These are phyloP conservation scores for Colletotrichum destructivum DNA, from an alignment of 2,329 filamentous ascomycete species.

Conservation along the genomic window DNA sequence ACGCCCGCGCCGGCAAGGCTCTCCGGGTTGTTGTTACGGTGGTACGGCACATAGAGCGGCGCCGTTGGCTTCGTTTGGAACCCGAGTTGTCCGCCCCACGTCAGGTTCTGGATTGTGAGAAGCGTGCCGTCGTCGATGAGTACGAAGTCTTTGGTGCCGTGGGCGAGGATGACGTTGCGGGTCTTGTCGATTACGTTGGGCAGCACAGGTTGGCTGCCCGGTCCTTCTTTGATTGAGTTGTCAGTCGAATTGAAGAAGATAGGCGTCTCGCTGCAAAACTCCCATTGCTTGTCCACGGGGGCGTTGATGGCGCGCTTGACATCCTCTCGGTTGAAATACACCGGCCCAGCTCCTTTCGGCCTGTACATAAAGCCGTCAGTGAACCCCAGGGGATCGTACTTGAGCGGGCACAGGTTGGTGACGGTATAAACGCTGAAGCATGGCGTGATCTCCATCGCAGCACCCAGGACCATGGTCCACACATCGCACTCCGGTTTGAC, in stretches of 20 bases:
- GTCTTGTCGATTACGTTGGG: slow-evolving; percentile 82
- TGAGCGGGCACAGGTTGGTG: slow-evolving; percentile 78
- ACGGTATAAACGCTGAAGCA: slow-evolving; percentile 87
- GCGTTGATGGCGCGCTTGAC: slow-evolving; percentile 80
- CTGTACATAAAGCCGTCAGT: slow-evolving; percentile 76
- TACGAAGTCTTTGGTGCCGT: slow-evolving; percentile 79
- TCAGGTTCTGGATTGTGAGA: slow-evolving; percentile 85
- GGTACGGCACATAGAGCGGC: slow-evolving; percentile 77
- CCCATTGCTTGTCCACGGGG: slow-evolving; percentile 55
- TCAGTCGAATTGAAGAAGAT: slow-evolving; percentile 62
- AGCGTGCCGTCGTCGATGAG: slow-evolving; percentile 79
- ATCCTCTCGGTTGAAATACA: slow-evolving; percentile 81
- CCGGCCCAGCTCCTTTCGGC: slow-evolving; percentile 68
- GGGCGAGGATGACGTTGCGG: slow-evolving; percentile 80
- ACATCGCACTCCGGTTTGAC: slow-evolving; percentile 68
- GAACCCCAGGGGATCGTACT: slow-evolving; percentile 79
- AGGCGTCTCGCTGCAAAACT: slow-evolving; percentile 60
- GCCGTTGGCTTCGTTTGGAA: slow-evolving; percentile 74
- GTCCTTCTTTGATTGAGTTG: slow-evolving; percentile 58
- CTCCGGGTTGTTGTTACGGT: slow-evolving; percentile 57
- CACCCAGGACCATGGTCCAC: slow-evolving; percentile 66
- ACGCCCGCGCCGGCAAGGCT: slow-evolving; percentile 71
- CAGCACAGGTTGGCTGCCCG: slow-evolving; percentile 71
- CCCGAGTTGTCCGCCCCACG: slow-evolving; percentile 79
- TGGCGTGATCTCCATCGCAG: slow-evolving; percentile 74